Conservation (phyloP, 257 asterid species). For the Solanum neorickii region DNA sequence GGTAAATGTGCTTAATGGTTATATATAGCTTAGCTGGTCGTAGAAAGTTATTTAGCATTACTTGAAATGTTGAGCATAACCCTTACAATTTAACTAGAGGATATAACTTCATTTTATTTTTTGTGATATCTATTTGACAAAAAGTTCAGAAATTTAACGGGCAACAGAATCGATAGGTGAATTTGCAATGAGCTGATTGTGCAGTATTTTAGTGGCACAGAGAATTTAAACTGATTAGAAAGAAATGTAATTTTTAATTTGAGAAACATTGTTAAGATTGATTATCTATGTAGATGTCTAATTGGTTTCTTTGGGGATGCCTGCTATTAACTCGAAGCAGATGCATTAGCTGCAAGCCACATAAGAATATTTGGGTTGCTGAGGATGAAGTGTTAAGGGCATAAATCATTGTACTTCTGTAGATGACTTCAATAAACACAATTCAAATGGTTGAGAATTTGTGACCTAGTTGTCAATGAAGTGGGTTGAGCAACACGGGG, state of each 20-base stretch:
- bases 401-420: not conserved
- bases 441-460: not conserved
- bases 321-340: not conserved
- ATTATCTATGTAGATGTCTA: not conserved
- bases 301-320: not conserved
- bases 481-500: not conserved
- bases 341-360: not conserved
- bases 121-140: not conserved
- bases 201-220: not conserved
- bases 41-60: not conserved
- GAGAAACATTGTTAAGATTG: not conserved
- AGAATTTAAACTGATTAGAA: not conserved
- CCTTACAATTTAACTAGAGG: not conserved
- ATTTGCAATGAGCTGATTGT: not conserved
- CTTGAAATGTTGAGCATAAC: not conserved
- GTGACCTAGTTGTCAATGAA: not conserved
- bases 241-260: not conserved
- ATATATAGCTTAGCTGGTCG: not conserved
- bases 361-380: not conserved
- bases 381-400: not conserved
- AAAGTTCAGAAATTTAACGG: not conserved
- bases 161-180: not conserved
- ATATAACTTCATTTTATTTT: not conserved
- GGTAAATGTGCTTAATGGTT: conserved; percentile 15
- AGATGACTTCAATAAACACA: not conserved